A percentile compares a stretch with the other conserved stretches of the same genome.
Conservation (phyloP, 768 basidiomycete species). For the Paxillus involutus region DNA sequence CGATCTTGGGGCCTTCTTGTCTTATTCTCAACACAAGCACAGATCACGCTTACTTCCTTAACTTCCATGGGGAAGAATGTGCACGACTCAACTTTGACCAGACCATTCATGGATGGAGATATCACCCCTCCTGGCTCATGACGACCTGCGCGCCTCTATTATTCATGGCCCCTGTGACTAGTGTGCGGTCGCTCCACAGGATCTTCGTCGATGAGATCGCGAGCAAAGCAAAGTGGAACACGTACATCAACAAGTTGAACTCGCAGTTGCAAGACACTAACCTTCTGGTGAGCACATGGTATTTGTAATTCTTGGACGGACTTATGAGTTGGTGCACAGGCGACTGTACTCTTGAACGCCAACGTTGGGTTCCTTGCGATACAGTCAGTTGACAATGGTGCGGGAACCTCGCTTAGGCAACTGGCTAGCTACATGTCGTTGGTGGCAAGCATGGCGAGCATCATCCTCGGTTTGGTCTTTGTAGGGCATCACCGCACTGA, state of each 20-base stretch:
- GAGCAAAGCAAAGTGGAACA: constrained; percentile 41
- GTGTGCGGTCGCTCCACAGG: constrained; percentile 43
- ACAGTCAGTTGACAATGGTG: constrained; percentile 32
- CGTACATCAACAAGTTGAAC: constrained; percentile 33
- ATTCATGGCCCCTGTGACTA: constrained; percentile 50
- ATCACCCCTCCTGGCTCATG: constrained; percentile 30
- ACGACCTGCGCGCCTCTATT: constrained; percentile 15
- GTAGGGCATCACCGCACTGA: constrained; percentile 40
- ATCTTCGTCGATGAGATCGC: constrained; percentile 51
- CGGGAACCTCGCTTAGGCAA: constrained; percentile 27
- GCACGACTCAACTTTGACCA: constrained; percentile 37
- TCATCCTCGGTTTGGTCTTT: constrained; percentile 43
- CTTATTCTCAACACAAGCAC: constrained; percentile 2
- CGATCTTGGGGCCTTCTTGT: not conserved
- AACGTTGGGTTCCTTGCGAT: constrained; percentile 44
- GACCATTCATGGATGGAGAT: constrained; percentile 1
- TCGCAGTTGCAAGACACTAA: no score
- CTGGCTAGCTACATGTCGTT: constrained; percentile 46
- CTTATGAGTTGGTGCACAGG: no score
- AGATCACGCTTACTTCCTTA: constrained; percentile 37
- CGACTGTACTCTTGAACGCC: constrained; percentile 21
- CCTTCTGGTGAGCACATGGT: no score
- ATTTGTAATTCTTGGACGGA: no score
- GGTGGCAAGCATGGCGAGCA: constrained; percentile 40
- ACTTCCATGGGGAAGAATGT: constrained; percentile 44